Percentiles rank a stretch among this genome's conserved stretches.
These are phyloP conservation scores for Hypericum perforatum DNA, from an alignment of 345 rosid genomes.

Conservation along the genomic window DNA sequence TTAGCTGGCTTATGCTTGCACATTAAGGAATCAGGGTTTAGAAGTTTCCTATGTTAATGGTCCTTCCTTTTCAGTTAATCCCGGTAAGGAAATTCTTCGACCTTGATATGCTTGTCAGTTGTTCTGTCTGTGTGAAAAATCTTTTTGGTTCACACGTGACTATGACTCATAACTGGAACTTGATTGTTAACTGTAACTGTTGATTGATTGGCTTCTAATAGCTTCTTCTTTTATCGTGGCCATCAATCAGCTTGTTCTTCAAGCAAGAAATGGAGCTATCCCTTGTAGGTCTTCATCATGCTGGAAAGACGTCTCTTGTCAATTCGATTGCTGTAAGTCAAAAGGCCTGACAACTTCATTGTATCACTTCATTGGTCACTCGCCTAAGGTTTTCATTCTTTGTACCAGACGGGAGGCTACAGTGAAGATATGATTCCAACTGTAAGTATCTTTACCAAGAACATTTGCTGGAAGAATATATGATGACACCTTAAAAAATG, in stretches of 20 bases:
- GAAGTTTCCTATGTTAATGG: no score
- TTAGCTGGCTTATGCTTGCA: no score
- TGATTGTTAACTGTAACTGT: not conserved
- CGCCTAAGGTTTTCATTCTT: slow-evolving; percentile 16
- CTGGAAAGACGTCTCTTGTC: slow-evolving; percentile 96
- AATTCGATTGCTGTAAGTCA: slow-evolving; percentile 84
- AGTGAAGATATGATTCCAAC: slow-evolving; percentile 99
- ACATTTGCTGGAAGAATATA: slow-evolving; percentile 1
- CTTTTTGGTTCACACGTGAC: no score
- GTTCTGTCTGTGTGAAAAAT: no score
- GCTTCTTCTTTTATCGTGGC: not conserved
- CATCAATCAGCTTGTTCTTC: slow-evolving; percentile 59
- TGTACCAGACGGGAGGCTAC: slow-evolving; percentile 78
- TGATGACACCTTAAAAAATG: not conserved
- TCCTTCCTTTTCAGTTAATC: no score
- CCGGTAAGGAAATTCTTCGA: no score
- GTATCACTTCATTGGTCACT: not conserved
- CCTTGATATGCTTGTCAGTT: no score
- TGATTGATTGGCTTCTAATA: not conserved
- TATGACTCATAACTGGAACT: no score
- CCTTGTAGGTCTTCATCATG: slow-evolving; percentile 93
- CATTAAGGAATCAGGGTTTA: no score
- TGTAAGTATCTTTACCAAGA: slow-evolving; percentile 36
- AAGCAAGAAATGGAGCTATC: slow-evolving; percentile 97
- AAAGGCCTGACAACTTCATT: not conserved